Evolutionary conservation across 352 stramenopile genomes (phyloP).

Genomic region (Phytophthora melonis): DNA sequence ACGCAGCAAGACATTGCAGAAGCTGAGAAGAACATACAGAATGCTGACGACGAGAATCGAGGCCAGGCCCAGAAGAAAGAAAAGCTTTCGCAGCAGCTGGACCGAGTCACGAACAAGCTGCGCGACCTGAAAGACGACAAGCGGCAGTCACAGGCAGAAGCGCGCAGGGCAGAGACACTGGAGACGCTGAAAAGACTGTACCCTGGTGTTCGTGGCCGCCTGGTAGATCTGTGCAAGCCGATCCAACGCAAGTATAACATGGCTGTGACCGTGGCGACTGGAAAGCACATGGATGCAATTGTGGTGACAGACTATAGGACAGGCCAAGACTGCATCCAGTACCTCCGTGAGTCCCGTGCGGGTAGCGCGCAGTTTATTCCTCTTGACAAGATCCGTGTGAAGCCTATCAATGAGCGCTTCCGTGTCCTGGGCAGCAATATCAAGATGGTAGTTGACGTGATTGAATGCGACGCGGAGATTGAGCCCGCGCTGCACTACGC

Average conservation of each 20-base stretch:
- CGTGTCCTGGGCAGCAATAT: conserved; percentile 92
- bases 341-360: conserved; percentile 95
- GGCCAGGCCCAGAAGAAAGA: conserved; percentile 69
- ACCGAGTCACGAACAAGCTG: conserved; percentile 87
- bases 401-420: conserved; percentile 94
- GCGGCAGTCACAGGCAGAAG: conserved; percentile 93
- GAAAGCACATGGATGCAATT: conserved; percentile 97
- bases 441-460: conserved; percentile 96
- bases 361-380: conserved; percentile 97
- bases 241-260: conserved; percentile 97
- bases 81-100: conserved; percentile 69
- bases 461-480: conserved; percentile 94
- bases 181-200: conserved; percentile 89
- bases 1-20: conserved; percentile 68
- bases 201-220: conserved; percentile 93
- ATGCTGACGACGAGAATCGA: conserved; percentile 70
- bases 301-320: conserved; percentile 86
- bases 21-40: conserved; percentile 59
- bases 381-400: conserved; percentile 94
- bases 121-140: conserved; percentile 93
- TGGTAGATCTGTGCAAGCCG: conserved; percentile 98
- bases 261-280: conserved; percentile 97
- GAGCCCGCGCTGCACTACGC: conserved; percentile 96
- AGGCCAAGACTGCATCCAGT: conserved; percentile 90
- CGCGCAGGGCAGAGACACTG: conserved; percentile 77